Percentiles rank a stretch among this genome's conserved stretches.
Evolutionary conservation across 768 basidiomycete genomes (phyloP).

Genomic region (Podaxis rugospora): DNA sequence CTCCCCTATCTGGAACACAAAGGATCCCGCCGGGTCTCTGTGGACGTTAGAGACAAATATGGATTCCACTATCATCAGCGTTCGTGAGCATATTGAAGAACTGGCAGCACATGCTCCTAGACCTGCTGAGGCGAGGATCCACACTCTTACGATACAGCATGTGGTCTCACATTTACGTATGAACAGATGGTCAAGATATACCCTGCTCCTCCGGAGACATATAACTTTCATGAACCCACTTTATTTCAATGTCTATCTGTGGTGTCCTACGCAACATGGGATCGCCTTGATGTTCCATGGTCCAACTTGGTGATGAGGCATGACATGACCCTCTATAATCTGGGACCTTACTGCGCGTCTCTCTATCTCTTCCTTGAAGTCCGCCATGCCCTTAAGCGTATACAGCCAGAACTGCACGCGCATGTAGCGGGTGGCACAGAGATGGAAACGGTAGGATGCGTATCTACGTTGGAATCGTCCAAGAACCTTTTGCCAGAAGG

Average conservation of each 20-base stretch:
- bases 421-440: conserved; percentile 1
- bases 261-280: conserved; percentile 40
- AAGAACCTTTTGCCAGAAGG: conserved; percentile 30
- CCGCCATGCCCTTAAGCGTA: conserved; percentile 36
- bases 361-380: conserved; percentile 64
- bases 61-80: conserved; percentile 71
- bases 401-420: not conserved
- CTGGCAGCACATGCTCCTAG: conserved; percentile 56
- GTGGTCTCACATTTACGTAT: conserved; percentile 3
- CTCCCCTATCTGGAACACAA: conserved; percentile 81
- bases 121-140: conserved; percentile 54
- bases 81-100: conserved; percentile 66
- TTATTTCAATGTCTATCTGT: conserved; percentile 32
- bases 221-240: conserved; percentile 52
- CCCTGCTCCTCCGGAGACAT: conserved; percentile 43
- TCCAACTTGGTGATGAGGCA: conserved; percentile 61
- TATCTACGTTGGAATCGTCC: conserved; percentile 13
- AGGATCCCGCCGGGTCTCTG: conserved; percentile 61
- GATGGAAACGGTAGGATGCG: conserved; percentile 16
- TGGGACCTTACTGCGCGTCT: conserved; percentile 76
- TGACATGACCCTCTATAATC: conserved; percentile 49
- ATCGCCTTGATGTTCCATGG: conserved; percentile 52
- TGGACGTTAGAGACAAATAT: conserved; percentile 62
- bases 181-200: conserved; percentile 55
- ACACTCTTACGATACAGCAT: not conserved